Base-by-base conservation (phyloP, 371 early-diverging fungal genomes). In the Scutellospora calospora region DNA sequence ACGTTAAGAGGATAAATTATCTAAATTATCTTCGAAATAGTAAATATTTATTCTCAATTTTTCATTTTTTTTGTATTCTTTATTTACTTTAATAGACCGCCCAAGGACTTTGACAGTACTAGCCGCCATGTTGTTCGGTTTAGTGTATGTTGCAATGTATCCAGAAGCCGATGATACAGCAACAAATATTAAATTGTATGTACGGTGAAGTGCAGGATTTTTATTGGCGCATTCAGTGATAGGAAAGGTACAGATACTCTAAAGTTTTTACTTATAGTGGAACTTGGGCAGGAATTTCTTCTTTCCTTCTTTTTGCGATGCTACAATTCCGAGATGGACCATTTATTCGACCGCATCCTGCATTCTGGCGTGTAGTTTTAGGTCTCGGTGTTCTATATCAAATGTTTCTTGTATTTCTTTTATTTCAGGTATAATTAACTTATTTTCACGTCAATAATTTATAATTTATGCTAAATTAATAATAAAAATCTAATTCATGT, bases 311-410 rank as follows among this genome's bases (percentile, higher is more conserved):
- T 52, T 93, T 96, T 78, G 97, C 96, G 5, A 89, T 96, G 87
- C 86, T 97, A 5, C 91, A 93, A 83, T 97, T 98, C 84, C 88
- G 94, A 18, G 97, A 98, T 86, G 97, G 98, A 14, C 97, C 97
- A 11, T 96, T 98, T 85, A 91, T 98, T 55, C 89, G 98, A 60
- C 98, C 98, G 9, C 98, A 98, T 84, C 97, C 97, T 27, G 97
- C 95, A 9, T 89, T 98, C 62, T 98, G 98, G 98, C 89, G 98
- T 51, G 91, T 93, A 16, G 96, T 97, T 0, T 85, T 97, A 35
- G 94, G 94, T 49, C 72, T 93, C 12, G 93, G 95, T 66, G 94
- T 98, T 3, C 84, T 94, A 33, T 98, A 98, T 81, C 94, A 96
- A 85, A 87, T 97, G 83, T 86, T 94, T 49, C 86, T 98, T 68